A percentile compares a stretch with the other conserved stretches of the same genome.
Conservation (phyloP, 306 rosid species). For the Luffa acutangula region DNA sequence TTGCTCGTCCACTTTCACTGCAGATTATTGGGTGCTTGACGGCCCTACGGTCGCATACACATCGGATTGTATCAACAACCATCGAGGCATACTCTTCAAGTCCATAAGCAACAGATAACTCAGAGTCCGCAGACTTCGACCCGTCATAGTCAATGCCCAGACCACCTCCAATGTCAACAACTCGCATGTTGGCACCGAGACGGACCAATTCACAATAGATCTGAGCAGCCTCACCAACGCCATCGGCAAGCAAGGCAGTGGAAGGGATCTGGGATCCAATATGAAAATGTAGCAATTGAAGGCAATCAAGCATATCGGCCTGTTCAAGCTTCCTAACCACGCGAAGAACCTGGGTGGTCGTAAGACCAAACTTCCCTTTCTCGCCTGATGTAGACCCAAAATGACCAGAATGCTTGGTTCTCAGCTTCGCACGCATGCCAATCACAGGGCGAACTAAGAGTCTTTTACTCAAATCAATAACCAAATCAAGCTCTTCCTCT, state of each 20-base stretch:
- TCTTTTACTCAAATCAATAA: slow-evolving; percentile 52
- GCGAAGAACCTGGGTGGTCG: slow-evolving; percentile 52
- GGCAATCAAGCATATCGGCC: slow-evolving; percentile 63
- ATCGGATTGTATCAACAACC: slow-evolving; percentile 51
- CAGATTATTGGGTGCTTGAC: slow-evolving; percentile 61
- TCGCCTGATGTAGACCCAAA: slow-evolving; percentile 83
- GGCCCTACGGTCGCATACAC: slow-evolving; percentile 47
- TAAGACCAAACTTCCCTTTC: slow-evolving; percentile 85
- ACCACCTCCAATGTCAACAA: slow-evolving; percentile 86
- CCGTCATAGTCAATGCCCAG: slow-evolving; percentile 85
- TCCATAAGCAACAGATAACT: slow-evolving; percentile 55
- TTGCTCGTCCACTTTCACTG: slow-evolving; percentile 83
- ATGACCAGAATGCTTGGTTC: slow-evolving; percentile 80
- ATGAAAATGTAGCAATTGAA: slow-evolving; percentile 79
- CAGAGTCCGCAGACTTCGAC: slow-evolving; percentile 59
- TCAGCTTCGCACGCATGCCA: slow-evolving; percentile 74
- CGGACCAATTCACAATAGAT: slow-evolving; percentile 81
- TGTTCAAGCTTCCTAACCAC: slow-evolving; percentile 61
- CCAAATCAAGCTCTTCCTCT: slow-evolving; percentile 71
- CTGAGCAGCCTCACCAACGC: slow-evolving; percentile 82
- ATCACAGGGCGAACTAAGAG: slow-evolving; percentile 59
- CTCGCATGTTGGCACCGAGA: slow-evolving; percentile 69
- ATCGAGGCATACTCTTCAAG: slow-evolving; percentile 66
- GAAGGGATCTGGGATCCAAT: slow-evolving; percentile 84
- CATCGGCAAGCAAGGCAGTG: slow-evolving; percentile 51